Evolutionary conservation across 2,329 filamentous ascomycete species (phyloP).

Genomic region (Verticillium nubilum): DNA sequence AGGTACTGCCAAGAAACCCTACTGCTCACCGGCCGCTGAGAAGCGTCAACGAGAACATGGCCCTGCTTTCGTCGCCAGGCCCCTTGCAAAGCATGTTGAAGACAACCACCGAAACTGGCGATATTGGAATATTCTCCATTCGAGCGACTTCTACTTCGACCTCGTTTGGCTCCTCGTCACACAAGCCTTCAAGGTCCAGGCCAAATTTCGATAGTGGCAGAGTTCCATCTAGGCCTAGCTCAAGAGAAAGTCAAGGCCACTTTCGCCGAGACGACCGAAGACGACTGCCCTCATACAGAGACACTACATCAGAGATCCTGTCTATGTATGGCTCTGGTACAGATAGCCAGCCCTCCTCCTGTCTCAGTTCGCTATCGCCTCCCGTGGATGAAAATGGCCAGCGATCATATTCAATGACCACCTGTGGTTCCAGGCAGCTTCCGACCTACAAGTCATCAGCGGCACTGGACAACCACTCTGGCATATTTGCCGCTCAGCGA

Average conservation of each 20-base stretch:
- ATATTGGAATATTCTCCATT: constrained; percentile 57
- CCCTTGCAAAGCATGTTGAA: constrained; percentile 61
- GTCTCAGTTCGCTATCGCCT: constrained; percentile 34
- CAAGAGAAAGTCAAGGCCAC: constrained; percentile 24
- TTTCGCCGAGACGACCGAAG: constrained; percentile 34
- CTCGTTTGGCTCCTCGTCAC: constrained; percentile 22
- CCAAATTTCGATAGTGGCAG: constrained; percentile 20
- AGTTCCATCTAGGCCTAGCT: constrained; percentile 19
- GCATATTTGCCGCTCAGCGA: constrained; percentile 37
- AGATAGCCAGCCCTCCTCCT: constrained; percentile 37
- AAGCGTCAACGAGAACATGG: constrained; percentile 36
- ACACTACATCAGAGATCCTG: constrained; percentile 48
- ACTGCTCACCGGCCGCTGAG: constrained; percentile 32
- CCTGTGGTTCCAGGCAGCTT: constrained; percentile 40
- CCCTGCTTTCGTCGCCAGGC: constrained; percentile 41
- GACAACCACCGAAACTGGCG: constrained; percentile 61
- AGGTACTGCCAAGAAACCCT: constrained; percentile 6
- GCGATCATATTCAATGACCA: constrained; percentile 51
- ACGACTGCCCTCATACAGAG: constrained; percentile 42
- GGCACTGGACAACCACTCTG: constrained; percentile 41
- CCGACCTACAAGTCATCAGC: constrained; percentile 41
- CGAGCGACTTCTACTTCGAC: constrained; percentile 22
- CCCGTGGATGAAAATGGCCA: constrained; percentile 35
- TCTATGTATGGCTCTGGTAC: constrained; percentile 44
- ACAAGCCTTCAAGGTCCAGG: constrained; percentile 20